Evolutionary conservation across 768 basidiomycete species (phyloP), one percentile per base, ranked within the genome.

Genomic region (Termitomyces sp.): DNA sequence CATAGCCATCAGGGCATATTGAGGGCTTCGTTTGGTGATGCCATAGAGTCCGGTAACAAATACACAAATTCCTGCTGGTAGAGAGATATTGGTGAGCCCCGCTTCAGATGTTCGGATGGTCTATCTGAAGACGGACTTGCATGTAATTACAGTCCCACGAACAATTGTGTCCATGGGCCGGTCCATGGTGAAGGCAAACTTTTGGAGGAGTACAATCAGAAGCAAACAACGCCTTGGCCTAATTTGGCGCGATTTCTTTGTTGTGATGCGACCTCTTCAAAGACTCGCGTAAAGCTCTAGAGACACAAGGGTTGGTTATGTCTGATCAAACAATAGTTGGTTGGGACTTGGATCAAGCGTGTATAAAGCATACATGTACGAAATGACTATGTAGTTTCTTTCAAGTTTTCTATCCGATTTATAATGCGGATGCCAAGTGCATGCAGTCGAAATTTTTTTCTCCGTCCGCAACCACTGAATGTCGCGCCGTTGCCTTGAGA

Each of bases 51-150:
- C 81, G 16, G 79, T 80, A 16, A 74, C 65, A 55, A 81, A 76
- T 40, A 84, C 87, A 63, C 87, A 86, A 36, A 82, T 65, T 54
- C 78, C 74, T 60, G 89, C 92, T 94, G 66, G 45, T 48, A 56
- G 59, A 64, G 45, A 22, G 28, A 49, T 20, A 36, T 51, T 11
- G 59, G 64, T 69, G 64, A 69, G 67, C 70, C 62, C 66, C 67
- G 72, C 60, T 74, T 68, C 65, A 62, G 42, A 66, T 44, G 61
- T 57, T 65, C 60, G 32, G 46, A 48, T 36, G 63, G 65, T 61
- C 50, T 61, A 61, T 40, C 56, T 66, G 66, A 76, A 77, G 79
- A 89, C 87, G 85, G 85, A 91, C 90, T 89, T 82, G 90, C 90
- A 92, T 87, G 88, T 85, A 75, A 82, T 73, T 63, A 83, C 68